Evolutionary conservation across 768 basidiomycete species (phyloP).

Genomic region (Asterophora parasitica): DNA sequence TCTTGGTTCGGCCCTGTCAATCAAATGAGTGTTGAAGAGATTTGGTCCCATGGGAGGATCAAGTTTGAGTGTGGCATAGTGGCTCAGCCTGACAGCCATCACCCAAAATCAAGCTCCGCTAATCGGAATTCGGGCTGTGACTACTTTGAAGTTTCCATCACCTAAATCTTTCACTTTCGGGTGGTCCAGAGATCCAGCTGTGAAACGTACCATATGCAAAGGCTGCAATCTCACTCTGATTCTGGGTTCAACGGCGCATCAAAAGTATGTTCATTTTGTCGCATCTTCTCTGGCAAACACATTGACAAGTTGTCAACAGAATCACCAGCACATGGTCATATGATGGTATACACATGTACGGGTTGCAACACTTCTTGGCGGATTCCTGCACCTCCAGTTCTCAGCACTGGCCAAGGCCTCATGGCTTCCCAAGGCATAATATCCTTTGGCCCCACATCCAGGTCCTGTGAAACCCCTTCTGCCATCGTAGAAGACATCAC

Average conservation of each 20-base stretch:
- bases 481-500: not conserved
- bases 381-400: conserved; percentile 61
- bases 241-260: conserved; percentile 65
- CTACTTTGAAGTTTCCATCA: too few relatives aligned
- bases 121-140: too few relatives aligned
- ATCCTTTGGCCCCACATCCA: not conserved
- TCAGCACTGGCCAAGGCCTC: conserved; percentile 4
- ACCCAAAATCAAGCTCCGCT: too few relatives aligned
- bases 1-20: too few relatives aligned
- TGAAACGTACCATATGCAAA: conserved; percentile 81
- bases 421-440: too few relatives aligned
- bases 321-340: conserved; percentile 44
- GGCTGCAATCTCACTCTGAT: conserved; percentile 60
- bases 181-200: conserved; percentile 62
- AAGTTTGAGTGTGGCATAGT: too few relatives aligned
- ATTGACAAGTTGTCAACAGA: conserved; percentile 19
- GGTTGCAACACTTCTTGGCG: conserved; percentile 53
- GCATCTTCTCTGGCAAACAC: not conserved
- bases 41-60: too few relatives aligned
- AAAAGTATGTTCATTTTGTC: conserved; percentile 42
- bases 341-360: conserved; percentile 54
- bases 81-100: too few relatives aligned
- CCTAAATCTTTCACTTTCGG: not conserved
- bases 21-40: too few relatives aligned
- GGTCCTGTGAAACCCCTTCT: not conserved